These are phyloP conservation scores for Talaromyces sp. DNA, from an alignment of 2,329 filamentous ascomycete species.

Conservation along the genomic window DNA sequence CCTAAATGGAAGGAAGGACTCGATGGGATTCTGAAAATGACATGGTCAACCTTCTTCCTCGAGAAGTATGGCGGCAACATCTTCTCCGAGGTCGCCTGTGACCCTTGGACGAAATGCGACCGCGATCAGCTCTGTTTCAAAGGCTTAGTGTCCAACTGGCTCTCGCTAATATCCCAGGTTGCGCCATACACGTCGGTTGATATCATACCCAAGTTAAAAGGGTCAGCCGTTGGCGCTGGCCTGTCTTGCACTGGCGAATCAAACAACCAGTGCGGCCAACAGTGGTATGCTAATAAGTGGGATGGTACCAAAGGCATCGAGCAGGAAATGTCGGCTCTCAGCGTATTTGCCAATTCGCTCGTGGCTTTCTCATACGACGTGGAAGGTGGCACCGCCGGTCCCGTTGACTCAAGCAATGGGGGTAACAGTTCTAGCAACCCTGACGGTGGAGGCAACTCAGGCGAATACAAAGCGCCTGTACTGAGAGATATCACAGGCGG, in stretches of 20 bases:
- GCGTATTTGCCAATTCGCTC: constrained; percentile 28
- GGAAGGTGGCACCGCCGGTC: constrained; percentile 25
- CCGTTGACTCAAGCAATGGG: constrained; percentile 47
- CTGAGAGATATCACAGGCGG: constrained; percentile 8
- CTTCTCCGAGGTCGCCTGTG: constrained; percentile 58
- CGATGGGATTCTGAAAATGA: constrained; percentile 50
- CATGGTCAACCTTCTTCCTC: constrained; percentile 45
- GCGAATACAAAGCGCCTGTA: constrained; percentile 6
- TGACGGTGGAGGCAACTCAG: constrained; percentile 30
- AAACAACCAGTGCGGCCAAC: constrained; percentile 50
- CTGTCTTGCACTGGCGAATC: constrained; percentile 47
- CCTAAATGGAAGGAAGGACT: constrained; percentile 50
- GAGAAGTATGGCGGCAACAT: constrained; percentile 45
- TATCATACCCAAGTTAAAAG: constrained; percentile 48
- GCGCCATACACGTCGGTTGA: constrained; percentile 51
- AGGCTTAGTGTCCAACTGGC: constrained; percentile 59
- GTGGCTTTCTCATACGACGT: constrained; percentile 17
- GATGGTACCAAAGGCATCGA: constrained; percentile 35
- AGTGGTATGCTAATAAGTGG: constrained; percentile 34
- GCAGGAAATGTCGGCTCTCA: constrained; percentile 38
- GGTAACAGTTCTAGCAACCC: constrained; percentile 52
- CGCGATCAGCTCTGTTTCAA: constrained; percentile 62
- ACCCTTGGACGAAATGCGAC: constrained; percentile 51
- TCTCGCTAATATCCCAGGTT: constrained; percentile 52
- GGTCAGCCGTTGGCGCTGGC: constrained; percentile 52